Base-by-base conservation (phyloP, 257 asterid genomes). In the Anisodus tanguticus region DNA sequence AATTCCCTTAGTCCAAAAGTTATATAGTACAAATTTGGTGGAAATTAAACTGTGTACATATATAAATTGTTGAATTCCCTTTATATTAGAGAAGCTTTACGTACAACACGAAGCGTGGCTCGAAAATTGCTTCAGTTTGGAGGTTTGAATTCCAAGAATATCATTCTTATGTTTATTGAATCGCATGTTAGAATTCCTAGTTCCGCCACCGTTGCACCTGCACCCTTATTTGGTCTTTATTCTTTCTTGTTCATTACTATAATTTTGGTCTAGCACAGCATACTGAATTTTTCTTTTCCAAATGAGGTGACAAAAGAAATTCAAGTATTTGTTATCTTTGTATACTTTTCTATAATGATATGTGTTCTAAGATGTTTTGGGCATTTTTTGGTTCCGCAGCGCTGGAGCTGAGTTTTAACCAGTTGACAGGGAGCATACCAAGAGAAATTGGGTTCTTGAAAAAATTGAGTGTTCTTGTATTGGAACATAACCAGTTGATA, bases 381-480 rank as follows among this genome's bases (percentile, higher is more conserved):
- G 64, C 49, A 76, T 26, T 77, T 53, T 77, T 47, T 51, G 63
- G 47, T 53, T 77, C 63, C 47, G 22, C 94, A 97, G 99, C 90
- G 68, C 85, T 97, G 97, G 94, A 91, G 90, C 85, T 97, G 49
- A 86, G 94, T 84, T 85, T 88, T 80, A 97, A 97, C 90, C 89
- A 88, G 83, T 90, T 97, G 70, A 91, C 90, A 31, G 98, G 97
- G 53, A 85, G 70, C 82, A 93, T 97, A 83, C 99, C 99, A 16
- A 12, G 58, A 63, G 91, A 90, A 83, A 85, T 95, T 49, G 92
- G 97, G 37, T 85, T 79, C 77, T 79, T 91, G 88, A 92, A 81
- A 86, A 93, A 88, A 79, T 81, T 95, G 63, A 88, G 68, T 70
- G 90, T 90, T 83, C 86, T 97, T 81, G 90, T 91, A 82, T 66